Conservation (phyloP, 1,284 basidiomycete species). For the Rhodofomes roseus region DNA sequence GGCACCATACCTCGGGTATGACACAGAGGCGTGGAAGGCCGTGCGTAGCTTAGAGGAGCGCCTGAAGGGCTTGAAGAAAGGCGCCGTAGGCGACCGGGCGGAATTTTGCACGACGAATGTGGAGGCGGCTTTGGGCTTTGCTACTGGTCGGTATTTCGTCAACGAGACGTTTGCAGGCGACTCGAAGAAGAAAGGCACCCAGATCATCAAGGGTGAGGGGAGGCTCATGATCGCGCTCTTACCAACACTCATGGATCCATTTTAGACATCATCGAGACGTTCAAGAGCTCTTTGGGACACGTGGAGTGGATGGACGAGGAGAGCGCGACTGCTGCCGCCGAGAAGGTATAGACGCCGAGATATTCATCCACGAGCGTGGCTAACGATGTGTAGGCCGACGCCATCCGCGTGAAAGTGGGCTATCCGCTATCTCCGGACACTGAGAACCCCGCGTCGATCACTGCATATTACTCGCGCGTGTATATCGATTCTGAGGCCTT, state of each 20-base stretch:
- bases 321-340: slow-evolving; percentile 78
- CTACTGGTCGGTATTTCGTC: slow-evolving; percentile 80
- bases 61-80: slow-evolving; percentile 83
- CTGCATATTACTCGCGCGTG: slow-evolving; percentile 72
- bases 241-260: slow-evolving; percentile 5
- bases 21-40: slow-evolving; percentile 75
- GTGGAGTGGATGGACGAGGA: slow-evolving; percentile 92
- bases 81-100: slow-evolving; percentile 78
- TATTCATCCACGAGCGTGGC: not conserved
- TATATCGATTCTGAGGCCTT: slow-evolving; percentile 67
- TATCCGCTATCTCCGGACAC: slow-evolving; percentile 89
- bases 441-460: slow-evolving; percentile 64
- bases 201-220: slow-evolving; percentile 72
- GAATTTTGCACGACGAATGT: slow-evolving; percentile 71
- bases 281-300: slow-evolving; percentile 74
- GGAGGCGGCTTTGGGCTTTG: slow-evolving; percentile 68
- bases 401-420: slow-evolving; percentile 82
- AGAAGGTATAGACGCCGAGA: slow-evolving; percentile 56
- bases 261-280: slow-evolving; percentile 77
- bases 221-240: not conserved
- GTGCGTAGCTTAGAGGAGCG: slow-evolving; percentile 67
- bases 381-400: slow-evolving; percentile 51
- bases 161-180: slow-evolving; percentile 83
- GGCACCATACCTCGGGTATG: slow-evolving; percentile 66
- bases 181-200: slow-evolving; percentile 77